A percentile compares a stretch with the other conserved stretches of the same genome.
These are phyloP conservation scores for Gossypium thurberi DNA, from an alignment of 345 rosid genomes.

Conservation along the genomic window DNA sequence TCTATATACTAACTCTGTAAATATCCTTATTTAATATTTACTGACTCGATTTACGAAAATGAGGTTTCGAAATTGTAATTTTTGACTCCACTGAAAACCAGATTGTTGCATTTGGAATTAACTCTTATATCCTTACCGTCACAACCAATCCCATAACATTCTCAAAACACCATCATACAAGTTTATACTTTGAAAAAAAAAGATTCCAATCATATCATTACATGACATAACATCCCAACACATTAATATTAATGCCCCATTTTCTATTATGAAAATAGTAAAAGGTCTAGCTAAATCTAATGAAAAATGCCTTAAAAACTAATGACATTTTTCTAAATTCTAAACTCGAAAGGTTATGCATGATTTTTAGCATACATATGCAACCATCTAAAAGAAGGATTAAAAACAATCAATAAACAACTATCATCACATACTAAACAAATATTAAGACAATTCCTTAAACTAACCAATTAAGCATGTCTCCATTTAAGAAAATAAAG, in stretches of 20 bases:
- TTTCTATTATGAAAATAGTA: not conserved
- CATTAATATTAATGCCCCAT: not conserved
- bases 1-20: too few relatives aligned
- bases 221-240: not conserved
- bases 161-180: not conserved
- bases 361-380: not conserved
- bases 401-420: not conserved
- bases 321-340: not conserved
- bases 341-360: not conserved
- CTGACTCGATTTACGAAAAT: fast-evolving
- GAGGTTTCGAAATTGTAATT: not conserved
- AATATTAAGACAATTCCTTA: not conserved
- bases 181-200: not conserved
- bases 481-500: conserved; percentile 7
- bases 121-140: not conserved
- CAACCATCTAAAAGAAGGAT: not conserved
- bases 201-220: not conserved
- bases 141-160: not conserved
- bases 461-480: not conserved
- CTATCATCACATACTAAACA: conserved; percentile 5
- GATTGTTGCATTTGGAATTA: not conserved
- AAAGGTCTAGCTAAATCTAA: not conserved
- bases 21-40: too few relatives aligned
- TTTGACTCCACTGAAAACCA: not conserved
- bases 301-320: not conserved